Conservation (phyloP, 495 filamentous ascomycete genomes). For the Evernia prunastri region DNA sequence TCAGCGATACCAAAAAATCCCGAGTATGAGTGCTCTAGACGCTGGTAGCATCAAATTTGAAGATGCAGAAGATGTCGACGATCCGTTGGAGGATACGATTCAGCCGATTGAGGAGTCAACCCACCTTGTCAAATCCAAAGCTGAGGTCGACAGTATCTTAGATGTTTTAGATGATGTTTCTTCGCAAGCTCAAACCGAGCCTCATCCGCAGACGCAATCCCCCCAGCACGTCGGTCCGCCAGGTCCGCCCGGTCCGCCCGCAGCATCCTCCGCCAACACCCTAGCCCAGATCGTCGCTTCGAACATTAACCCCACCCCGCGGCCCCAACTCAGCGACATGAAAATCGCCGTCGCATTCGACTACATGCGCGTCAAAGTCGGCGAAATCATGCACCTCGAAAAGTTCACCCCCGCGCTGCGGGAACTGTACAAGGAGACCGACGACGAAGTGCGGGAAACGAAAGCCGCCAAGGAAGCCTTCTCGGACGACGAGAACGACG, state of each 20-base stretch:
- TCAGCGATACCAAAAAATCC: conserved; percentile 89
- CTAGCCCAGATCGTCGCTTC: not conserved
- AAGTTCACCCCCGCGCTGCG: conserved; percentile 65
- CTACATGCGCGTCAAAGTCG: conserved; percentile 74
- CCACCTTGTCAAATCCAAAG: not conserved
- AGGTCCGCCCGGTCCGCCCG: not conserved
- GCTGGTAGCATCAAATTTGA: conserved; percentile 10
- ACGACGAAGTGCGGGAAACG: conserved; percentile 11
- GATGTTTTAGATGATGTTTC: not conserved
- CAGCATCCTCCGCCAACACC: not conserved
- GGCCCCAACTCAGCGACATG: conserved; percentile 30
- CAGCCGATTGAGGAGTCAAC: not conserved
- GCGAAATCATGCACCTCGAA: conserved; percentile 72
- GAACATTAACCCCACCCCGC: not conserved
- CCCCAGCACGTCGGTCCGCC: not conserved
- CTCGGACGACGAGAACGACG: not conserved
- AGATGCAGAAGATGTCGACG: conserved; percentile 29
- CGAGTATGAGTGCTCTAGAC: conserved; percentile 41
- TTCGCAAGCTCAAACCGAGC: not conserved
- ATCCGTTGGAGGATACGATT: conserved; percentile 16
- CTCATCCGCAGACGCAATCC: not conserved
- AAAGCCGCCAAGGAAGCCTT: not conserved
- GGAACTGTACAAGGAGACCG: conserved; percentile 52
- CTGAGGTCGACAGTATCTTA: not conserved
- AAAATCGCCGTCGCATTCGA: conserved; percentile 81